Evolutionary conservation across 1,139 yeast genomes (phyloP).

Genomic region (Blastobotrys illinoisensis): DNA sequence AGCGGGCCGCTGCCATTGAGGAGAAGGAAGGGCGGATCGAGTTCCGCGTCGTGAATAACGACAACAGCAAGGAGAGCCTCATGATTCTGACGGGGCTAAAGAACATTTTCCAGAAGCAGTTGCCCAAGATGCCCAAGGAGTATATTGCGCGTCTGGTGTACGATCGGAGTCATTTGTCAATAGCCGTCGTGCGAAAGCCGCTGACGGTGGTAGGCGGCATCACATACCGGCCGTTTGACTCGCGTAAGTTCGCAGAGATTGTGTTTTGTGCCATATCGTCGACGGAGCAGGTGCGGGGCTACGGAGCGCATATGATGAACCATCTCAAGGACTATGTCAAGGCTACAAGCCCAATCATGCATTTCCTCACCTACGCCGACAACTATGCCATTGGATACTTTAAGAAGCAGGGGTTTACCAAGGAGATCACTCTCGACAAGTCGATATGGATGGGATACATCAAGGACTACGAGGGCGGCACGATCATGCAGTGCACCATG

Average conservation of each 20-base stretch:
- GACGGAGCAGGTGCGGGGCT: conserved; percentile 95
- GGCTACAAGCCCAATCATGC: conserved; percentile 78
- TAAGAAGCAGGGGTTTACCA: conserved; percentile 96
- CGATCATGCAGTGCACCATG: conserved; percentile 96
- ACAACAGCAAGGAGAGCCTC: conserved; percentile 77
- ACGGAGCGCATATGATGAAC: conserved; percentile 98
- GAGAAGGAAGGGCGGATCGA: conserved; percentile 89
- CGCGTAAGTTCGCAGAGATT: conserved; percentile 90
- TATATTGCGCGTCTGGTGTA: conserved; percentile 91
- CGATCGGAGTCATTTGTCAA: conserved; percentile 88
- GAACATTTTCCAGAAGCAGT: conserved; percentile 92
- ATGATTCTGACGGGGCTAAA: conserved; percentile 92
- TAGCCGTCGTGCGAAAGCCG: conserved; percentile 92
- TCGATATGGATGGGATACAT: conserved; percentile 97
- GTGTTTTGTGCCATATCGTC: conserved; percentile 97
- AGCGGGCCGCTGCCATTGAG: conserved; percentile 88
- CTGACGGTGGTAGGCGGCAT: conserved; percentile 96
- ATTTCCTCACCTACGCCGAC: conserved; percentile 94
- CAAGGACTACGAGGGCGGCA: conserved; percentile 98
- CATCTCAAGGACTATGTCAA: conserved; percentile 93
- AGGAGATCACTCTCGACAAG: conserved; percentile 81
- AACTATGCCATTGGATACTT: conserved; percentile 98
- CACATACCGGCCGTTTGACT: conserved; percentile 89
- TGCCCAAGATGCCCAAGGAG: conserved; percentile 98
- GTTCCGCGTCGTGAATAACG: conserved; percentile 93